A percentile compares a stretch with the other conserved stretches of the same genome.
These are phyloP conservation scores for Bacidia gigantensis DNA, from an alignment of 495 filamentous ascomycete species.

Conservation along the genomic window DNA sequence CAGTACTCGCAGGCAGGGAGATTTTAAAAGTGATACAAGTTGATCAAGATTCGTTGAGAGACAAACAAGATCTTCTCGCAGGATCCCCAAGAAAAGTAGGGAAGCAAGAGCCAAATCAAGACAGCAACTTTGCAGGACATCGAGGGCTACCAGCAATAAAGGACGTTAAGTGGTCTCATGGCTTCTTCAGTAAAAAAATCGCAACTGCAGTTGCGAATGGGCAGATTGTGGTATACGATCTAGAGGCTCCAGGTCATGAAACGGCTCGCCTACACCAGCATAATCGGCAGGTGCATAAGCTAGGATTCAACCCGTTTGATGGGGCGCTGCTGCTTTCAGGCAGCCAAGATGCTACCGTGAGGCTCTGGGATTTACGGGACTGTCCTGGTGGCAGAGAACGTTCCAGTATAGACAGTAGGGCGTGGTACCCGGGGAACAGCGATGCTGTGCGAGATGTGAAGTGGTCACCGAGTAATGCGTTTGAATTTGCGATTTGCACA, in stretches of 20 bases:
- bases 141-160: slow-evolving; percentile 66
- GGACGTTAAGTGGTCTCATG: slow-evolving; percentile 76
- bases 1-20: slow-evolving; percentile 67
- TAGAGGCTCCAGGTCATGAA: slow-evolving; percentile 59
- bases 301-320: slow-evolving; percentile 78
- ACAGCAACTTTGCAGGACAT: slow-evolving; percentile 37
- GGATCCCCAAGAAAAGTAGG: slow-evolving; percentile 50
- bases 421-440: slow-evolving; percentile 46
- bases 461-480: slow-evolving; percentile 76
- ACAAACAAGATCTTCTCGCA: slow-evolving; percentile 68
- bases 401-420: slow-evolving; percentile 40
- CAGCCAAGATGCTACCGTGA: slow-evolving; percentile 82
- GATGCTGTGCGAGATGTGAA: slow-evolving; percentile 76
- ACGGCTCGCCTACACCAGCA: slow-evolving; percentile 72
- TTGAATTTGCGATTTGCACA: slow-evolving; percentile 79
- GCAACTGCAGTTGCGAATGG: slow-evolving; percentile 78
- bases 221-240: slow-evolving; percentile 76
- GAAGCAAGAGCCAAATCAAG: slow-evolving; percentile 38
- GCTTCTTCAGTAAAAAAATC: slow-evolving; percentile 48
- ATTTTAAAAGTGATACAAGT: slow-evolving; percentile 73
- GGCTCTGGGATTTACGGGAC: slow-evolving; percentile 60
- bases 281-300: slow-evolving; percentile 75
- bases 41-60: slow-evolving; percentile 52
- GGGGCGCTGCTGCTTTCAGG: slow-evolving; percentile 70
- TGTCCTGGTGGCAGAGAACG: slow-evolving; percentile 33